Evolutionary conservation across 495 filamentous ascomycete genomes (phyloP), one percentile per base, ranked within the genome.

Genomic region (Cercophora sp.): DNA sequence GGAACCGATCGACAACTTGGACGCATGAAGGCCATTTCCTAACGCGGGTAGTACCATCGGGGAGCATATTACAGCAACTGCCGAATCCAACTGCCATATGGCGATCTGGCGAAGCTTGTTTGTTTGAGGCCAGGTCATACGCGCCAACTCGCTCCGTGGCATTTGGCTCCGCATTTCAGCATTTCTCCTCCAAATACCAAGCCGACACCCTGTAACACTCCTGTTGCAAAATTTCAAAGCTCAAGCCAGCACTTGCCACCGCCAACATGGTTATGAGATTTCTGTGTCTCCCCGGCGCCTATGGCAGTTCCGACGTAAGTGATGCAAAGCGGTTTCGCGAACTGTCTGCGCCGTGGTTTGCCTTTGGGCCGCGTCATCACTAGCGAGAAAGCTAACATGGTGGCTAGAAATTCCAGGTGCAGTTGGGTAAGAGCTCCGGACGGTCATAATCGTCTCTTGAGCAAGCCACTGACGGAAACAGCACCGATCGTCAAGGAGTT

Each of bases 231-330:
- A n/a, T n/a, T n/a, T 18, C 43, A 31, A 10, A 10, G 10, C 6
- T 6, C 16, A 31, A 20, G 26, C 34, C 26, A 2, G 26, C 26
- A 5, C 25, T 15, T 18, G 13, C 27, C 18, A 43, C 27, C 16
- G 15, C 15, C 46, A 4, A 11, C 43, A 51, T 53, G 59, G 67
- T 47, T 25, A 71, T 76, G 69, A 67, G 60, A 52, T 72, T 76
- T 48, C 52, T 73, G 40, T 75, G 71, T 55, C 66, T 72, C 4
- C 68, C 67, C 1, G 73, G 71, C 41, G 75, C 75, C 48, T 78
- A 72, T 68, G 75, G 75, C 54, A 78, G 70, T 63, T 70, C 72
- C 40, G 74, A 77, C 55, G 75, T 78, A 60, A 69, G 74, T 73
- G 48, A 51, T 18, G 27, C 51, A 39, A 55, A 13, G 29, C 31